Percentiles rank a stretch among this genome's conserved stretches.
These are phyloP conservation scores for Suhomyces prunicola DNA, from an alignment of 805 yeast genomes.

Conservation along the genomic window DNA sequence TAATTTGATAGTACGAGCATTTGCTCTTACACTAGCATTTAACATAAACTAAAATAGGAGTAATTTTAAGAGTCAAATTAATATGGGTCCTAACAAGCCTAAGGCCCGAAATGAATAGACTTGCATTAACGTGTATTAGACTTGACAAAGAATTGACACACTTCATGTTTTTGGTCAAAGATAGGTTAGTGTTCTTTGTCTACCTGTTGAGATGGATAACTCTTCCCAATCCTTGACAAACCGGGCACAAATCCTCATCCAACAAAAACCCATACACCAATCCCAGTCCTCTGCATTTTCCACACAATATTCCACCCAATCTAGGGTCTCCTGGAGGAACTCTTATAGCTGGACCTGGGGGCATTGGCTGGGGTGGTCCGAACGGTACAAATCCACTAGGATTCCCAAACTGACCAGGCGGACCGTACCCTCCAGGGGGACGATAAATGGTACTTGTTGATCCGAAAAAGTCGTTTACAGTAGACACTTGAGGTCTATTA, in stretches of 20 bases:
- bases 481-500: slow-evolving; percentile 11
- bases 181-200: too few species aligned
- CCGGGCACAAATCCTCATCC: slow-evolving; percentile 60
- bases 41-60: too few species aligned
- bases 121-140: too few species aligned
- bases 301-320: slow-evolving; percentile 71
- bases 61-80: too few species aligned
- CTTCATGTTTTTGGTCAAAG: too few species aligned
- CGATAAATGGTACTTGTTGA: neutral
- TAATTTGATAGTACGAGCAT: too few species aligned
- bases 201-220: slow-evolving; percentile 16
- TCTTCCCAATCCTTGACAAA: slow-evolving; percentile 69
- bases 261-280: slow-evolving; percentile 46
- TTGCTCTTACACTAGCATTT: too few species aligned
- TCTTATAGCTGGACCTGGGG: slow-evolving; percentile 11
- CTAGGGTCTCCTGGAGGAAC: slow-evolving; percentile 77
- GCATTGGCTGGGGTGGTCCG: neutral
- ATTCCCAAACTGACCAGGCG: neutral
- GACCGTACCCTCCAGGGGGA: neutral
- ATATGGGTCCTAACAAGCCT: too few species aligned
- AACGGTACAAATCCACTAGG: neutral
- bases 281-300: slow-evolving; percentile 69
- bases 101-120: too few species aligned
- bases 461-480: slow-evolving; percentile 1
- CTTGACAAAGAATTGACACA: too few species aligned